These are phyloP conservation scores for Dendryphion nanum DNA, from an alignment of 2,329 filamentous ascomycete genomes.

Conservation along the genomic window DNA sequence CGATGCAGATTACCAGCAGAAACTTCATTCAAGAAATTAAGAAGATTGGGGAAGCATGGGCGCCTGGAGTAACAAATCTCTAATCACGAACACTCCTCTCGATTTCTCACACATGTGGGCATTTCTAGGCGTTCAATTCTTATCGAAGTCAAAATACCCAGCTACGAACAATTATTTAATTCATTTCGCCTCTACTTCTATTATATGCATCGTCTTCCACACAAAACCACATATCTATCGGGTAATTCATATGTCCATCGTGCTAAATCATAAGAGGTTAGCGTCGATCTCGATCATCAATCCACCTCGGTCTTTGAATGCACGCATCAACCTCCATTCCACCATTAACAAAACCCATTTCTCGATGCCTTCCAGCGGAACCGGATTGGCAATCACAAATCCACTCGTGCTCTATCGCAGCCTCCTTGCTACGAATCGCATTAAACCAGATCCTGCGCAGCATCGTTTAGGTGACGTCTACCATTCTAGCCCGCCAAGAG, in stretches of 20 bases:
- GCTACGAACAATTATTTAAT: too few species aligned
- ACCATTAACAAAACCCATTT: background rate
- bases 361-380: constrained; percentile 34
- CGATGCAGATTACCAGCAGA: constrained; percentile 73
- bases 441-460: constrained; percentile 68
- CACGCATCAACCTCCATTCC: too few species aligned
- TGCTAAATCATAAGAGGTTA: too few species aligned
- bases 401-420: constrained; percentile 75
- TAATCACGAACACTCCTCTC: too few species aligned
- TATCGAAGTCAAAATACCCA: too few species aligned
- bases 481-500: constrained; percentile 22
- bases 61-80: constrained; percentile 65
- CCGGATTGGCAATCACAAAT: constrained; percentile 56
- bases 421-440: constrained; percentile 64
- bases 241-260: constrained; percentile 22
- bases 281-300: constrained; percentile 12
- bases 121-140: constrained; percentile 26
- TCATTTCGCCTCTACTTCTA: too few species aligned
- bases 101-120: constrained; percentile 24
- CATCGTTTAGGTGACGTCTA: constrained; percentile 56
- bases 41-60: constrained; percentile 82
- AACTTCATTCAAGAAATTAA: constrained; percentile 80
- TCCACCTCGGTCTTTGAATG: constrained; percentile 22
- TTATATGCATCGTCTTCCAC: background rate
- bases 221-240: background rate